phyloP scores from a whole-genome alignment of 441 rosid species.

The Raphanus hybrid region DNA sequence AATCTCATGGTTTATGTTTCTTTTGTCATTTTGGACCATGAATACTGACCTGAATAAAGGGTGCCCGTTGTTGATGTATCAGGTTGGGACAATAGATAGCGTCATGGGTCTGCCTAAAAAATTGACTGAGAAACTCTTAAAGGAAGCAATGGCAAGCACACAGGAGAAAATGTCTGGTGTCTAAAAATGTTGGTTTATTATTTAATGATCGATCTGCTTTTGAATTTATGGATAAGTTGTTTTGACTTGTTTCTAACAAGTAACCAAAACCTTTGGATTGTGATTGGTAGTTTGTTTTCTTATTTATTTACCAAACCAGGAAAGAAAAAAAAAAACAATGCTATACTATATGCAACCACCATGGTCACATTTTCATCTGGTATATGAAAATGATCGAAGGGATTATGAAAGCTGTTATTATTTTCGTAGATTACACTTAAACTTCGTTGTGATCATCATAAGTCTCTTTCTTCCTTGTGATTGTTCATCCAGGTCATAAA shows the following conservation, averaged over 20 bases:
- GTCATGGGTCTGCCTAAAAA: too few species aligned
- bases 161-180: not conserved
- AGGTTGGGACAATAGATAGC: too few species aligned
- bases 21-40: too few species aligned
- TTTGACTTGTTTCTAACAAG: not conserved
- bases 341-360: not conserved
- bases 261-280: not conserved
- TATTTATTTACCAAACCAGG: not conserved
- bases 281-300: not conserved
- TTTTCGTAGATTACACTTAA: too few species aligned
- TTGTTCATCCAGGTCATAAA: conserved; percentile 36
- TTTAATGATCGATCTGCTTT: not conserved
- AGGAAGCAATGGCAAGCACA: too few species aligned
- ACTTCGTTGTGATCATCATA: not conserved
- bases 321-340: not conserved
- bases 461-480: conserved; percentile 21
- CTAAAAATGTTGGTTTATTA: not conserved
- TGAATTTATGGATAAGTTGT: not conserved
- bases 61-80: too few species aligned
- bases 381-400: too few species aligned
- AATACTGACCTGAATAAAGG: too few species aligned
- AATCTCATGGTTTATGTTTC: too few species aligned
- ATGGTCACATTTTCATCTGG: too few species aligned
- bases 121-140: too few species aligned
- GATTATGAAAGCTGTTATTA: too few species aligned